Percentiles rank a stretch among this genome's conserved stretches.
Evolutionary conservation across 23 red algal genomes (phyloP).

Genomic region (Chondrus crispus): DNA sequence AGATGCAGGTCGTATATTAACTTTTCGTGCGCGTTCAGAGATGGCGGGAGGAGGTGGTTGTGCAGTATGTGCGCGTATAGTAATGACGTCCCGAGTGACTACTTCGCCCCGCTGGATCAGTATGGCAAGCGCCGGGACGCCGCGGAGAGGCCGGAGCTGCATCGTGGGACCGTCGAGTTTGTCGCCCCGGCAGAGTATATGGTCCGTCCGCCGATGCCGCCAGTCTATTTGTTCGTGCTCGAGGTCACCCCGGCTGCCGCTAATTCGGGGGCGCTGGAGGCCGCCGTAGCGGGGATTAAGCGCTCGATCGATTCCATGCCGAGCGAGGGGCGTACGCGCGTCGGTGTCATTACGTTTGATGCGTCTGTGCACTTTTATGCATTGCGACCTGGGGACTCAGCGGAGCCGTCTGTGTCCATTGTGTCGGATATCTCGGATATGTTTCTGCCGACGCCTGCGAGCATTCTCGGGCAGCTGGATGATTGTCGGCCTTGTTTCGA

Average conservation of each 20-base stretch:
- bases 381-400: constrained; percentile 52
- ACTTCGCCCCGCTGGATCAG: constrained; percentile 90
- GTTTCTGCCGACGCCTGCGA: constrained; percentile 85
- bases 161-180: constrained; percentile 80
- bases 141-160: constrained; percentile 75
- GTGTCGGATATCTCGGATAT: constrained; percentile 90
- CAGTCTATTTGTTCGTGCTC: constrained; percentile 96
- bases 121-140: constrained; percentile 75
- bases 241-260: constrained; percentile 78
- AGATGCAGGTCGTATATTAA: constrained; percentile 93
- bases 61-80: constrained; percentile 89
- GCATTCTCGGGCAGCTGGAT: constrained; percentile 71
- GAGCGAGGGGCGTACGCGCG: constrained; percentile 80
- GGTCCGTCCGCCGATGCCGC: constrained; percentile 97
- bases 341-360: constrained; percentile 89
- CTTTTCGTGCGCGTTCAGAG: constrained; percentile 77
- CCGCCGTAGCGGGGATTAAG: constrained; percentile 67
- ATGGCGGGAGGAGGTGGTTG: constrained; percentile 87
- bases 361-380: constrained; percentile 73
- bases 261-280: constrained; percentile 65
- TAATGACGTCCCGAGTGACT: constrained; percentile 83
- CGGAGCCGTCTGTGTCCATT: constrained; percentile 70
- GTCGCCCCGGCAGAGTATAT: constrained; percentile 98
- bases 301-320: constrained; percentile 79
- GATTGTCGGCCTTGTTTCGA: constrained; percentile 82